These are phyloP conservation scores for Goffeauzyma gilvescens DNA, from an alignment of 768 basidiomycete genomes.

Conservation along the genomic window DNA sequence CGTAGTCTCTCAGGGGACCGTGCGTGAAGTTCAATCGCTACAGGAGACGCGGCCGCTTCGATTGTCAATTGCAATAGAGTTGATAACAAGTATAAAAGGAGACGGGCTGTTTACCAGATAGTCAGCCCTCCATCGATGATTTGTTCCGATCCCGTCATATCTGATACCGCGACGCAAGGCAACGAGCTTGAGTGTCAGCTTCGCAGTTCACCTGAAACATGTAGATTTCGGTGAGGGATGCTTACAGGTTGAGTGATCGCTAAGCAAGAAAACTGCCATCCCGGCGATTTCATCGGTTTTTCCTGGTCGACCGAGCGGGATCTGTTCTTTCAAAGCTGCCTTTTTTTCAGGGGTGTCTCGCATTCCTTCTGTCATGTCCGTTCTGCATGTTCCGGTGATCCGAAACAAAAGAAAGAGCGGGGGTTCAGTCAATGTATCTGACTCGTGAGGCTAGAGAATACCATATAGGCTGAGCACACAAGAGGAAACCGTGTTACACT, in stretches of 20 bases:
- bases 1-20: too few relatives aligned
- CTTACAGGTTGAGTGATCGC: slow-evolving; percentile 24
- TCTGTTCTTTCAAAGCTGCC: slow-evolving; percentile 7
- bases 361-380: slow-evolving; percentile 23
- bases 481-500: background rate
- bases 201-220: background rate
- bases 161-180: slow-evolving; percentile 5
- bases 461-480: background rate
- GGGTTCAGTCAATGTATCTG: background rate
- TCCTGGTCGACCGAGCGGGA: slow-evolving; percentile 15
- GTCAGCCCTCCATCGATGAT: slow-evolving; percentile 23
- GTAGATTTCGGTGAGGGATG: background rate
- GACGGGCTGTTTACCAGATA: slow-evolving; percentile 15
- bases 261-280: slow-evolving; percentile 21
- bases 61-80: too few relatives aligned
- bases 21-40: too few relatives aligned
- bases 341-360: slow-evolving; percentile 12
- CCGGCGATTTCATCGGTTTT: slow-evolving; percentile 24
- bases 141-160: slow-evolving; percentile 19
- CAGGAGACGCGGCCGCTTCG: too few relatives aligned
- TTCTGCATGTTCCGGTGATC: slow-evolving; percentile 6
- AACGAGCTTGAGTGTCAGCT: background rate
- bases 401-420: too few relatives aligned
- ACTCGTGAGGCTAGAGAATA: background rate
- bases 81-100: too few relatives aligned